Conservation (phyloP, 2,329 filamentous ascomycete genomes). For the Fusarium dimerum region DNA sequence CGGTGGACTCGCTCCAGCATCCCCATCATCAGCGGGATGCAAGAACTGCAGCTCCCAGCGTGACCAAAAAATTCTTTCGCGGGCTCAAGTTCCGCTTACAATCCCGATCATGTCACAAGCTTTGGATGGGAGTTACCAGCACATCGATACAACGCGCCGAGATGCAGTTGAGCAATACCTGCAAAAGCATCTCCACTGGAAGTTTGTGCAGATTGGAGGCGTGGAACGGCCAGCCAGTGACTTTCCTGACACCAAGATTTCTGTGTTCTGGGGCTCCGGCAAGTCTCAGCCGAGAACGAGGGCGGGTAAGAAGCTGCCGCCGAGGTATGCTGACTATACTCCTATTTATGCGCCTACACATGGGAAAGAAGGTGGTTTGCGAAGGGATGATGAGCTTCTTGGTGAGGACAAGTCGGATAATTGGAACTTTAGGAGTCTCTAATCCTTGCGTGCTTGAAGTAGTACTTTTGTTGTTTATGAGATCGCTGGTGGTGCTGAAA, state of each 20-base stretch:
- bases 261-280: conserved; percentile 4
- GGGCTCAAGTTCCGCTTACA: conserved; percentile 9
- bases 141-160: neutral
- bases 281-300: neutral
- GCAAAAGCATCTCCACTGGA: conserved; percentile 2
- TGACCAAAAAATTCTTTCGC: conserved; percentile 2
- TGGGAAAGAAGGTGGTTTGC: no score
- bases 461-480: no score
- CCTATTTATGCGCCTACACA: no score
- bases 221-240: neutral
- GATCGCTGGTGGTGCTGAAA: no score
- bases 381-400: no score
- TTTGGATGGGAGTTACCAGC: neutral
- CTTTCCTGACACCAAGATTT: conserved; percentile 6
- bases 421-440: no score
- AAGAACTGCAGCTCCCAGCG: conserved; percentile 8
- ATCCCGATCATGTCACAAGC: conserved; percentile 4
- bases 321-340: no score
- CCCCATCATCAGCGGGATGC: neutral
- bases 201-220: conserved; percentile 4
- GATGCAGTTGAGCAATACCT: neutral
- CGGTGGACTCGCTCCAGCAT: neutral
- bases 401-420: no score
- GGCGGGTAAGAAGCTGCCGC: no score
- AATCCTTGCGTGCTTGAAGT: no score